Evolutionary conservation across 2,329 filamentous ascomycete species (phyloP), one percentile per base, ranked within the genome.

Genomic region (Fonsecaea pedrosoi): DNA sequence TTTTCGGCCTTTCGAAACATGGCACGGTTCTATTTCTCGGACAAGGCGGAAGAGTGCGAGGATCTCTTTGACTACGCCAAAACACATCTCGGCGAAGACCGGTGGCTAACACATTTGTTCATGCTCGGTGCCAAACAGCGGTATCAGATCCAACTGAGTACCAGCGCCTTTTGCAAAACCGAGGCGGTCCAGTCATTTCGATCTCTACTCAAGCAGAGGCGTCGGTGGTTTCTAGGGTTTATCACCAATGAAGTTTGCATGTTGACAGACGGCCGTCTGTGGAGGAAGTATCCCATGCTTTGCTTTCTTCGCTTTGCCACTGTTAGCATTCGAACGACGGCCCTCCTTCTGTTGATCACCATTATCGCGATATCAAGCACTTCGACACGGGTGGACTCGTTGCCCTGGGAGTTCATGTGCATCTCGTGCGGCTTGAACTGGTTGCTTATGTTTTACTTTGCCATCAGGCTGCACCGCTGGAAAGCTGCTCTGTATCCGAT

Each of bases 241-340:
- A 94, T 98, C 80, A 97, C 94, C 15, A 99, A 99, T 78, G 94
- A 98, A 78, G 94, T 93, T 7, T 97, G 94, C 81, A 97, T 98
- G 95, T 83, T 99, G 81, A 98, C 95, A 1, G 94, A 98, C 79
- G 88, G 91, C 78, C 88, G 95, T 66, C 84, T 98, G 34, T 98
- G 94, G 94, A 91, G 87, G 77, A 87, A 92, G 60, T 98, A 98
- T 78, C 93, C 95, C 0, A 84, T 97, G 60, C 84, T 99, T 53
- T 89, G 94, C 59, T 75, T 96, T 42, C 90, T 98, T 48, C 89
- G 94, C 42, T 95, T 98, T 78, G 92, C 95, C 86, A 94, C 97
- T 74, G 96, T 97, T 81, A 97, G 94, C 0, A 97, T 98, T 74
- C 88, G 95, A 67, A 98, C 94, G 2, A 99, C 94, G 0, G 92